A percentile compares a stretch with the other conserved stretches of the same genome.
These are phyloP conservation scores for Oehlia diaphana DNA, from an alignment of 192 early-diverging fungal genomes.

Conservation along the genomic window DNA sequence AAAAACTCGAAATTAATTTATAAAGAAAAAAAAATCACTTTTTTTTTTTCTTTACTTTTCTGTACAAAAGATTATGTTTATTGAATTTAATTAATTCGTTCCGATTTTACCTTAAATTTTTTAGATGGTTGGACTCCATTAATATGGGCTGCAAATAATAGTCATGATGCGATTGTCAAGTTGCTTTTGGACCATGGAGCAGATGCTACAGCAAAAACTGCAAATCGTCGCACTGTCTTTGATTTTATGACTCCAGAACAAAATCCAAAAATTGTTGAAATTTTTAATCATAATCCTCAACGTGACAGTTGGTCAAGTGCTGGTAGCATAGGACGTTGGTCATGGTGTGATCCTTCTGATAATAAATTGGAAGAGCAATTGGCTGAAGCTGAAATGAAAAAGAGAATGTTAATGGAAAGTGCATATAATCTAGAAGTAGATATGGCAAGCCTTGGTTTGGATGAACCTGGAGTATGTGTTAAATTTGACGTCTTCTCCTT, in stretches of 20 bases:
- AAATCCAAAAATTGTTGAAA: slow-evolving; percentile 52
- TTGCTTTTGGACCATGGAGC: slow-evolving; percentile 80
- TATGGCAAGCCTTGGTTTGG: slow-evolving; percentile 42
- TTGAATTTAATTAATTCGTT: no score
- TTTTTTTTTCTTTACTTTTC: no score
- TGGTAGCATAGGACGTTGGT: slow-evolving; percentile 33
- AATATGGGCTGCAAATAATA: slow-evolving; percentile 88
- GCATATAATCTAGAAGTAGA: slow-evolving; percentile 47
- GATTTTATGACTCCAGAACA: slow-evolving; percentile 64
- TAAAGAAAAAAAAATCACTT: no score
- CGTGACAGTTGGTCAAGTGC: slow-evolving; percentile 44
- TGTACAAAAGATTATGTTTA: no score
- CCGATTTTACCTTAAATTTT: background rate
- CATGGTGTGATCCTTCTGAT: slow-evolving; percentile 38
- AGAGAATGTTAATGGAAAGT: slow-evolving; percentile 47
- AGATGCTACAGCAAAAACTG: slow-evolving; percentile 62
- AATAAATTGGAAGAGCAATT: slow-evolving; percentile 43
- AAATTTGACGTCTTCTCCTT: background rate
- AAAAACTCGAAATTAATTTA: no score
- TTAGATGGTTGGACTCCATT: slow-evolving; percentile 84
- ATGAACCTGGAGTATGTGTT: slow-evolving; percentile 38
- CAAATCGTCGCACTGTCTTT: slow-evolving; percentile 70
- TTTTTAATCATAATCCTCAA: slow-evolving; percentile 45
- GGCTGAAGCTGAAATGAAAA: slow-evolving; percentile 44
- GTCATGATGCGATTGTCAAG: slow-evolving; percentile 70